A percentile compares a stretch with the other conserved stretches of the same genome.
phyloP scores from a whole-genome alignment of 2,329 filamentous ascomycete species.

The Coniochaeta pulveracea region DNA sequence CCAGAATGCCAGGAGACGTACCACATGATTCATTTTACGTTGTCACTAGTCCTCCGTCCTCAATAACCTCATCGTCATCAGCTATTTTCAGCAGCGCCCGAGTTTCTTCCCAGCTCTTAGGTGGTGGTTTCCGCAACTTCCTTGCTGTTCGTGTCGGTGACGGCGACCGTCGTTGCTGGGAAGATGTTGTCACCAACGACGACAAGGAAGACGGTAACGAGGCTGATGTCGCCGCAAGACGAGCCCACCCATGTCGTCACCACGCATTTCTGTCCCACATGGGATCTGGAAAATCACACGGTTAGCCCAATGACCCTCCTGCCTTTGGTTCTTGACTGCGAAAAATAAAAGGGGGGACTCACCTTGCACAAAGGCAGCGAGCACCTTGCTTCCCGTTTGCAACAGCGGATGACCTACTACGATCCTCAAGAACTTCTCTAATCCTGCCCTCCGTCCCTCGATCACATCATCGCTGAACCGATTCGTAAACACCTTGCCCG shows the following conservation, averaged over 20 bases:
- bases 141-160: conserved; percentile 19
- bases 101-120: conserved; percentile 16
- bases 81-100: conserved; percentile 15
- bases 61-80: conserved; percentile 5
- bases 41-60: too few relatives aligned
- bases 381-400: conserved; percentile 94
- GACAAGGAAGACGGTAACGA: conserved; percentile 9
- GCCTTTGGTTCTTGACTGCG: too few relatives aligned
- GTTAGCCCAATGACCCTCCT: conserved; percentile 3
- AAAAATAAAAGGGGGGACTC: conserved; percentile 18
- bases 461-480: conserved; percentile 98
- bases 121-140: conserved; percentile 31
- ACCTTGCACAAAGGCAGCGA: conserved; percentile 97
- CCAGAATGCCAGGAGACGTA: too few relatives aligned
- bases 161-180: conserved; percentile 9
- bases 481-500: conserved; percentile 96
- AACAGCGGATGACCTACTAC: conserved; percentile 92
- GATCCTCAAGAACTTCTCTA: conserved; percentile 95
- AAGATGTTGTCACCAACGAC: conserved; percentile 3
- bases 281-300: conserved; percentile 42
- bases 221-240: conserved; percentile 12
- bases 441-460: conserved; percentile 78
- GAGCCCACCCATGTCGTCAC: conserved; percentile 39
- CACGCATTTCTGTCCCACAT: conserved; percentile 89
- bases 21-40: too few relatives aligned